Evolutionary conservation across 371 early-diverging fungal genomes (phyloP).

Genomic region (Phascolomyces articulosus): DNA sequence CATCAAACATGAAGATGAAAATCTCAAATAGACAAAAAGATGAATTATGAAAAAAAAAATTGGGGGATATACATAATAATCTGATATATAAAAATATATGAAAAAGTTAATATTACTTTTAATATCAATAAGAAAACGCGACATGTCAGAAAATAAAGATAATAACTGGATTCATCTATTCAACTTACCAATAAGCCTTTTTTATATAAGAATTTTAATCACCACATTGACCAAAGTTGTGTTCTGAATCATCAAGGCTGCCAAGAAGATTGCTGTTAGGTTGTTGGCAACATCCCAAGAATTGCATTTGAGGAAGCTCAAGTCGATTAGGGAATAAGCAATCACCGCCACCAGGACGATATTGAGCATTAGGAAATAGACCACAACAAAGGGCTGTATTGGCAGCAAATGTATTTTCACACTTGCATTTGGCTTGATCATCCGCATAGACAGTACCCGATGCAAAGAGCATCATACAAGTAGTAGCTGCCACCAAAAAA

Average conservation of each 20-base stretch:
- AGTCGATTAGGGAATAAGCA: neutral
- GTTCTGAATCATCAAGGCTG: neutral
- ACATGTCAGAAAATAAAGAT: too few species aligned
- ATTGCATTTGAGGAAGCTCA: neutral
- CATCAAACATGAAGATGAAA: too few species aligned
- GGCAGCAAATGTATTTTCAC: neutral
- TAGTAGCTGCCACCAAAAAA: neutral
- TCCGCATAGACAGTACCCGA: neutral
- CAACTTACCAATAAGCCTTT: too few species aligned
- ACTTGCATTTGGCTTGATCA: conserved; percentile 4
- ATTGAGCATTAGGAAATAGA: neutral
- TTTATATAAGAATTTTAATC: neutral
- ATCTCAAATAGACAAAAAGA: too few species aligned
- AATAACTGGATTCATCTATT: too few species aligned
- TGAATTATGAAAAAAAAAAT: too few species aligned
- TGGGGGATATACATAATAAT: too few species aligned
- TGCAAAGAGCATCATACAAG: neutral
- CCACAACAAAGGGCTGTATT: neutral
- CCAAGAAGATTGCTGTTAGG: neutral
- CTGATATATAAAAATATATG: too few species aligned
- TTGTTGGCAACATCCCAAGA: neutral
- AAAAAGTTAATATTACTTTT: too few species aligned
- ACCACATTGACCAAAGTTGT: neutral
- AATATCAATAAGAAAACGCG: too few species aligned
- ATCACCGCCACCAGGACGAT: neutral